Evolutionary conservation across 805 yeast species (phyloP).

Genomic region (Sungouiozyma ichnusensis): DNA sequence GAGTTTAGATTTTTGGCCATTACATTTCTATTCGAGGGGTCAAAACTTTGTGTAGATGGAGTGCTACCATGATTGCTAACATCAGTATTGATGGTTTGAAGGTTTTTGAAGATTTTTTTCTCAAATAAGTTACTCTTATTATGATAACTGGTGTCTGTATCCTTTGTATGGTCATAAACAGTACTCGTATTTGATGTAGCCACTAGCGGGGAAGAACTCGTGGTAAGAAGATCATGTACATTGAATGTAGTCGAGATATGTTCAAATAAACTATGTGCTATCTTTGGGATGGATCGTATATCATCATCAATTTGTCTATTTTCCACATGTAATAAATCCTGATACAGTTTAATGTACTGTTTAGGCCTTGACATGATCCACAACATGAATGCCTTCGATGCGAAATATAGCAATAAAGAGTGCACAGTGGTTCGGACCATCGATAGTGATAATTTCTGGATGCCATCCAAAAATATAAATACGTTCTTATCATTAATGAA

Average conservation of each 20-base stretch:
- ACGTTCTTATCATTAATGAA: constrained; percentile 32
- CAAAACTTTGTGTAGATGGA: neutral
- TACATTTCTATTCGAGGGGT: neutral
- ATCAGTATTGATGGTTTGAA: neutral
- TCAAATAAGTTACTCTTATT: too few species aligned
- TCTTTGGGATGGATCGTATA: constrained; percentile 9
- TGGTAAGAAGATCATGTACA: constrained; percentile 9
- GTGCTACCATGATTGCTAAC: neutral
- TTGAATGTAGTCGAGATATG: constrained; percentile 12
- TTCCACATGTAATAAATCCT: constrained; percentile 5
- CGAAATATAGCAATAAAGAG: constrained; percentile 33
- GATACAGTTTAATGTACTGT: constrained; percentile 30
- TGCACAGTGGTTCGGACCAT: constrained; percentile 36
- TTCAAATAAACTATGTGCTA: constrained; percentile 15
- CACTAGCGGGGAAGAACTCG: too few species aligned
- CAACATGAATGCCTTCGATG: constrained; percentile 33
- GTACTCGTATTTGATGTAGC: too few species aligned
- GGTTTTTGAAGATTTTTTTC: too few species aligned
- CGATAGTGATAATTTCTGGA: constrained; percentile 28
- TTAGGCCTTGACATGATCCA: constrained; percentile 41
- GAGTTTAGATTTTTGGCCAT: constrained; percentile 1
- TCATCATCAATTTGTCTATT: constrained; percentile 6
- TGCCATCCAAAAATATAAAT: constrained; percentile 29
- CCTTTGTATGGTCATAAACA: too few species aligned
- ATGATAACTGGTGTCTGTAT: too few species aligned